These are phyloP conservation scores for Lumnitzera racemosa DNA, from an alignment of 345 rosid genomes.

Conservation along the genomic window DNA sequence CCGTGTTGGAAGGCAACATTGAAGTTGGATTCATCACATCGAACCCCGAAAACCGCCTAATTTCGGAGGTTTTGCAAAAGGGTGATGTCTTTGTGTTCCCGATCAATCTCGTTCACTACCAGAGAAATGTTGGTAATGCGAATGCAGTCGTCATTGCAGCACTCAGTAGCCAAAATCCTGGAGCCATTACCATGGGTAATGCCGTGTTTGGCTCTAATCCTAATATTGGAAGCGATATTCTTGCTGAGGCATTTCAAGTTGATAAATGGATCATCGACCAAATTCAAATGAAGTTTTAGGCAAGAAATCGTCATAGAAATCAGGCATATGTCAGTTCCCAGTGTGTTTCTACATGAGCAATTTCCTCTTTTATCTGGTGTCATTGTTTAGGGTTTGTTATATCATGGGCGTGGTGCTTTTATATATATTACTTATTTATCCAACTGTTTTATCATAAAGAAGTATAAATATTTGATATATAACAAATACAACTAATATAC, in stretches of 20 bases:
- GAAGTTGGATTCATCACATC: slow-evolving; percentile 15
- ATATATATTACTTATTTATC: too few species aligned
- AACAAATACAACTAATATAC: too few species aligned
- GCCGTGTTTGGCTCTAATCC: slow-evolving; percentile 17
- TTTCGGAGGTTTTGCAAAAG: slow-evolving; percentile 7
- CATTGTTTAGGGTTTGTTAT: too few species aligned
- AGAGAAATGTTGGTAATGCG: slow-evolving; percentile 7
- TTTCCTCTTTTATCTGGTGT: too few species aligned
- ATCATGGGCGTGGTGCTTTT: too few species aligned
- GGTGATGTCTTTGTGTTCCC: slow-evolving; percentile 20
- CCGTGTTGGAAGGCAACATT: slow-evolving; percentile 12
- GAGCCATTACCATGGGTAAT: slow-evolving; percentile 7
- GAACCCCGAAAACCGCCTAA: slow-evolving; percentile 12
- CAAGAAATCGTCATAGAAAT: too few species aligned
- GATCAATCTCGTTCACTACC: slow-evolving; percentile 11
- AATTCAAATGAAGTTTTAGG: too few species aligned
- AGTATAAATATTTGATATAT: too few species aligned
- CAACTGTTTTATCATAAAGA: too few species aligned
- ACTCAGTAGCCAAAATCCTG: slow-evolving; percentile 15
- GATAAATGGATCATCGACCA: background rate
- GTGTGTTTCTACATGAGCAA: too few species aligned
- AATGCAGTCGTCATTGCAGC: slow-evolving; percentile 5
- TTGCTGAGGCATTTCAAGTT: slow-evolving; percentile 14
- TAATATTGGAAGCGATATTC: slow-evolving; percentile 1
- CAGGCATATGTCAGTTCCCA: too few species aligned